A percentile compares a stretch with the other conserved stretches of the same genome.
phyloP scores from a whole-genome alignment of 495 filamentous ascomycete species.

The Podospora pseudocomata region DNA sequence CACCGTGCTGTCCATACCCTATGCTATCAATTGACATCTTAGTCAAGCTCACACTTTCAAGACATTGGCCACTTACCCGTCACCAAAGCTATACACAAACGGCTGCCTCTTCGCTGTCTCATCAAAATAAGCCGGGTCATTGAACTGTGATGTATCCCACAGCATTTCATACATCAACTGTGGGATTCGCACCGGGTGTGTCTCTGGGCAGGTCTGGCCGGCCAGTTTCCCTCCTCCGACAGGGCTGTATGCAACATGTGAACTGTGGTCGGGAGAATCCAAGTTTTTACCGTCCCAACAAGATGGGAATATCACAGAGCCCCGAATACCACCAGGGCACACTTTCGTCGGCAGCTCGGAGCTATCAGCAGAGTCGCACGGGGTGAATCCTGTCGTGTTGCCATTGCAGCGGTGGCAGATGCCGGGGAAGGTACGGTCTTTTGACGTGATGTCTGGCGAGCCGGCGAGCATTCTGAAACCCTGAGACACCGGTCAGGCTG shows the following conservation, averaged over 20 bases:
- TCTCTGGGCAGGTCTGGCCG: conserved; percentile 45
- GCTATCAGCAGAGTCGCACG: neutral
- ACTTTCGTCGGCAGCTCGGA: neutral
- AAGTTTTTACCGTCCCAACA: conserved; percentile 69
- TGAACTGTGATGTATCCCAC: conserved; percentile 40
- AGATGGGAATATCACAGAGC: conserved; percentile 23
- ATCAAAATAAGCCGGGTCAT: conserved; percentile 40
- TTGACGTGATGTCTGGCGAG: conserved; percentile 30
- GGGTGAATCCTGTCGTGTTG: neutral
- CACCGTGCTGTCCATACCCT: conserved; percentile 39
- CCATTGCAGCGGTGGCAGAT: conserved; percentile 10
- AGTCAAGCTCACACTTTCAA: neutral
- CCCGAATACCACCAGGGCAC: conserved; percentile 28
- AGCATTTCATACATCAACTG: conserved; percentile 57
- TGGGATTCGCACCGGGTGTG: conserved; percentile 55
- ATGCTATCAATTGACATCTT: conserved; percentile 7
- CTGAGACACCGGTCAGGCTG: conserved; percentile 10
- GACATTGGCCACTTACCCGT: conserved; percentile 23
- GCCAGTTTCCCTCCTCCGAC: conserved; percentile 38
- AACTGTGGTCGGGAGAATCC: conserved; percentile 51
- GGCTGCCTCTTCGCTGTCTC: conserved; percentile 43
- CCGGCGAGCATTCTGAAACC: conserved; percentile 45
- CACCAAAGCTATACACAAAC: conserved; percentile 46
- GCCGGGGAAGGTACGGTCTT: conserved; percentile 28
- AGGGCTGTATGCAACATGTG: conserved; percentile 58